Evolutionary conservation across 257 asterid genomes (phyloP), one percentile per base, ranked within the genome.

Genomic region (Plantago major): DNA sequence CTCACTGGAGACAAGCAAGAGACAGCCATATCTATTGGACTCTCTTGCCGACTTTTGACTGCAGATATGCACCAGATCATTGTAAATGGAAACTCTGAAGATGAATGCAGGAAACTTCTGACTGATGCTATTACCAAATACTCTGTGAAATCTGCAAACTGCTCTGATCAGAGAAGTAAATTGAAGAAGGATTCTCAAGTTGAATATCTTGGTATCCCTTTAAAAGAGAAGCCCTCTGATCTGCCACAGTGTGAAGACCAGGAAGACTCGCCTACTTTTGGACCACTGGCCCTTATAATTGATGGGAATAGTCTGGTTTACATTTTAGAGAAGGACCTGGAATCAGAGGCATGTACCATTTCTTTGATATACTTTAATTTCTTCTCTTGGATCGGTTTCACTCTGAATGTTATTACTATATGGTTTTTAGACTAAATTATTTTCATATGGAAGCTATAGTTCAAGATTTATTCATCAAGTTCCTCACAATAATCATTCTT

Each of bases 1-100:
- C 90, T 93, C 68, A 93, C 99, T 44, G 99, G 99, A 47, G 99
- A 93, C 77, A 93, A 89, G 83, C 99, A 89, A 78, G 99, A 93
- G 78, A 93, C 99, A 9, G 99, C 99, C 53, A 83, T 93, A 68
- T 93, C 99, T 37, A 89, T 93, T 69, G 99, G 90, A 62, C 87
- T 85, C 71, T 89, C 99, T 72, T 93, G 95, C 81, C 82, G 82
- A 77, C 99, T 93, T 57, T 78, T 93, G 81, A 93, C 96, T 11
- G 67, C 94, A n/a, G 94, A 89, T 70, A 89, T 93, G 99, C 79
- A 76, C 55, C 94, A 81, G 81, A 87, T 93, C 71, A 63, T 89
- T 57, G 75, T 93, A 73, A 93, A 93, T 68, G 99, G 99, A 60
- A 83, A 70, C 73, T 89, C 97, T 26, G 97, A 87, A 65, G 74